phyloP scores from a whole-genome alignment of 768 basidiomycete genomes.

The Pleurotus platypus region DNA sequence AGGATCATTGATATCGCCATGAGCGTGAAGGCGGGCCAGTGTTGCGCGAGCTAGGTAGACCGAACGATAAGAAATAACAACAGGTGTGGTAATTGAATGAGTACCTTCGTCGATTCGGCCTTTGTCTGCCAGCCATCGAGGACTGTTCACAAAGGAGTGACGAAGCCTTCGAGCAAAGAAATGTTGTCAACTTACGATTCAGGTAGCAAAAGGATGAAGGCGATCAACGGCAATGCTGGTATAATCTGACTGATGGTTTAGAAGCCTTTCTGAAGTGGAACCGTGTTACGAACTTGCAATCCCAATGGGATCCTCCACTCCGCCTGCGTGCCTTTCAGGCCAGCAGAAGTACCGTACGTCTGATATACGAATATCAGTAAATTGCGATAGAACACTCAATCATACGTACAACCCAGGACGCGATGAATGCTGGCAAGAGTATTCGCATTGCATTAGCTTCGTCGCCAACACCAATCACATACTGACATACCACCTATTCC shows the following conservation, averaged over 20 bases:
- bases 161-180: neutral
- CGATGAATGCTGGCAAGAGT: conserved; percentile 36
- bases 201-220: conserved; percentile 48
- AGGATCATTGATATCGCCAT: conserved; percentile 41
- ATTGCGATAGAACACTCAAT: neutral
- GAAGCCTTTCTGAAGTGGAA: neutral
- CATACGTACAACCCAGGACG: conserved; percentile 37
- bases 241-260: conserved; percentile 23
- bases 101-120: conserved; percentile 43
- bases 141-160: conserved; percentile 16
- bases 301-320: conserved; percentile 53
- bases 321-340: conserved; percentile 29
- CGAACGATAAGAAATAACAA: neutral
- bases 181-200: too few species aligned
- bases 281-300: conserved; percentile 24
- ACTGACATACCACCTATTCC: conserved; percentile 36
- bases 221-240: conserved; percentile 44
- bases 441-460: neutral
- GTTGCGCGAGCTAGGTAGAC: conserved; percentile 24
- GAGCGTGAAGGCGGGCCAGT: conserved; percentile 50
- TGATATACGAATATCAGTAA: conserved; percentile 9
- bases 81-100: neutral
- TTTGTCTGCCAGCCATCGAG: conserved; percentile 52
- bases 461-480: neutral
- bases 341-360: conserved; percentile 38